Evolutionary conservation across 1,284 basidiomycete species (phyloP), one percentile per base, ranked within the genome.

Genomic region (Sutorius eximius): DNA sequence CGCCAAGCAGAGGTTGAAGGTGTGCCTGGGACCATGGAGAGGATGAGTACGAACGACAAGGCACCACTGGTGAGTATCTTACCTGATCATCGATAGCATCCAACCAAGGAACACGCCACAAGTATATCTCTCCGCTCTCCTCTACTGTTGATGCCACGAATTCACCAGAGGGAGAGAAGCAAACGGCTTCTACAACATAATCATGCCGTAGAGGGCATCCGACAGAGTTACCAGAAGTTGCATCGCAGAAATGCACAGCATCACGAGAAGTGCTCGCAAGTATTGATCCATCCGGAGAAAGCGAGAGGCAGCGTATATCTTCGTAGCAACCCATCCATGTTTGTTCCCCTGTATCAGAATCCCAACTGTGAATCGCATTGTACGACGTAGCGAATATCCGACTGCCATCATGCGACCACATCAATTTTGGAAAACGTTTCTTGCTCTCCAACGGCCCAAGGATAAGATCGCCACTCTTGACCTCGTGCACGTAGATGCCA

Each of bases 211-310:
- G 41, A 36, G 20, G 16, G 8, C 46, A 9, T 30, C 37, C 43
- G 1, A 62, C 18, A 0, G 36, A 32, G 5, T 27, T 4, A 4
- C 61, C 53, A 7, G 49, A 51, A 0, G 27, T 2, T 1, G 50
- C 3, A 13, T 59, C 32, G 61, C 61, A 62, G 43, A 68, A 56
- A 24, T 45, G 52, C 7, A 0, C n/a, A n/a, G 51, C 58, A 3
- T 3, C 0, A 46, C 61, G 56, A 1, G 60, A 57, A 0, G 46
- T 32, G 10, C 61, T 60, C 0, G 61, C 56, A 2, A 66, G 41
- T 8, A 52, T 52, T 0, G 27, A 46, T 18, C 62, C 60, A 18
- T 61, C 49, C 2, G 51, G 43, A n/a, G n/a, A n/a, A n/a, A n/a
- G n/a, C n/a, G n/a, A n/a, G n/a, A n/a, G n/a, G n/a, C n/a, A 1